These are phyloP conservation scores for Pythium aphanidermatum DNA, from an alignment of 352 stramenopile species.

Conservation along the genomic window DNA sequence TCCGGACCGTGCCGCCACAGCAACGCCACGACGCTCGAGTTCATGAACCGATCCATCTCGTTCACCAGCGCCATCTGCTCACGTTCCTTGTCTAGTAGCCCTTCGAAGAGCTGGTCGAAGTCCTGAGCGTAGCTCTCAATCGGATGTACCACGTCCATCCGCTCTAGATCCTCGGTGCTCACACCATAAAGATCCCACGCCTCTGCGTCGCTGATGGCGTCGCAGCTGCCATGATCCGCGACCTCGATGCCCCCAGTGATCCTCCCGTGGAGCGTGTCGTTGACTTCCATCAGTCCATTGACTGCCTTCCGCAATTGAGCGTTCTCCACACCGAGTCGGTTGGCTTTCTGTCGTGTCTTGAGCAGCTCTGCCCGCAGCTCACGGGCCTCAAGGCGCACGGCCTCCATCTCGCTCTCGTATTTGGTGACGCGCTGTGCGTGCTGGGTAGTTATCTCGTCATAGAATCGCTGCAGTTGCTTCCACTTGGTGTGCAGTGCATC, in stretches of 20 bases:
- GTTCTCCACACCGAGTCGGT: conserved; percentile 47
- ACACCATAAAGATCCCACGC: conserved; percentile 47
- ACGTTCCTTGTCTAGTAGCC: conserved; percentile 32
- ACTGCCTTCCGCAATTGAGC: conserved; percentile 38
- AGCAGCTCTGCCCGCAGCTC: conserved; percentile 49
- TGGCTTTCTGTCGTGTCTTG: conserved; percentile 39
- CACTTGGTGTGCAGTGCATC: conserved; percentile 27
- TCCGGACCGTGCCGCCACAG: conserved; percentile 63
- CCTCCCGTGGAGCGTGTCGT: conserved; percentile 8
- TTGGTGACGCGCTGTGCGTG: conserved; percentile 23
- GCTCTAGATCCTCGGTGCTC: conserved; percentile 26
- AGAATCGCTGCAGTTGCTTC: conserved; percentile 24
- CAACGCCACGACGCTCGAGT: conserved; percentile 52
- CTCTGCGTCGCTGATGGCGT: conserved; percentile 25
- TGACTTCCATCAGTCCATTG: conserved; percentile 27
- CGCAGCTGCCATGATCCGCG: conserved; percentile 5
- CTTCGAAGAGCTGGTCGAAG: conserved; percentile 50
- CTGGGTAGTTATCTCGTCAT: conserved; percentile 24
- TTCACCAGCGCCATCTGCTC: conserved; percentile 38
- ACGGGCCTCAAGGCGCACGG: conserved; percentile 25
- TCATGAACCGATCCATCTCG: conserved; percentile 62
- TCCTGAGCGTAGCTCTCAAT: conserved; percentile 52
- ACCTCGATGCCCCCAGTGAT: neutral
- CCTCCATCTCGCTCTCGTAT: conserved; percentile 35
- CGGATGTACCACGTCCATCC: conserved; percentile 33